Conservation (phyloP, 768 basidiomycete genomes). For the Mycena vulgaris region DNA sequence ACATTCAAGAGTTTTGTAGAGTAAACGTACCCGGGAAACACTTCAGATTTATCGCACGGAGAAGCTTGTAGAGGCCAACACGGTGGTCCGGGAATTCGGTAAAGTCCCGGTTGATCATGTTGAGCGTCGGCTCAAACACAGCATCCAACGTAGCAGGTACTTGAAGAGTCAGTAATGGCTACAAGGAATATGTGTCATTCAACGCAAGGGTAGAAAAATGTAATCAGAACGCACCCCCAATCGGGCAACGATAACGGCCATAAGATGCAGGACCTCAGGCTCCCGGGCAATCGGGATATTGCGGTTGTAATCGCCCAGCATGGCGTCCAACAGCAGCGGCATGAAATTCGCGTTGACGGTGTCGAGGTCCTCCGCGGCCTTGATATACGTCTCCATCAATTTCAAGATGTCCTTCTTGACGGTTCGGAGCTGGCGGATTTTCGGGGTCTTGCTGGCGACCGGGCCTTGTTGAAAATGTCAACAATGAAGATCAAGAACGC, state of each 20-base stretch:
- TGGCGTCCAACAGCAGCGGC: conserved; percentile 96
- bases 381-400: conserved; percentile 97
- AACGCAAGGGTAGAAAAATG: conserved; percentile 22
- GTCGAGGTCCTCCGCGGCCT: conserved; percentile 96
- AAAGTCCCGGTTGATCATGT: conserved; percentile 99
- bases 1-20: not conserved
- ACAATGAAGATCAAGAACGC: not conserved
- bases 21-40: conserved; percentile 90
- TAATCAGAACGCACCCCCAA: conserved; percentile 78
- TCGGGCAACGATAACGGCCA: conserved; percentile 92
- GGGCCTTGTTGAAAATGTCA: conserved; percentile 64
- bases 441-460: conserved; percentile 96
- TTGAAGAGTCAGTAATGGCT: conserved; percentile 94
- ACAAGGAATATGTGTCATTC: conserved; percentile 15
- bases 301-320: conserved; percentile 94
- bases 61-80: conserved; percentile 95
- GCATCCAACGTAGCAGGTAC: conserved; percentile 96
- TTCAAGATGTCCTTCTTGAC: conserved; percentile 99
- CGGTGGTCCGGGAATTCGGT: conserved; percentile 98
- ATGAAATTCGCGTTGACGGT: conserved; percentile 93
- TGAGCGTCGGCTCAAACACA: conserved; percentile 96
- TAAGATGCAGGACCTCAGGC: conserved; percentile 96
- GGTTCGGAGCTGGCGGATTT: conserved; percentile 92
- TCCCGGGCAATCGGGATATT: conserved; percentile 95
- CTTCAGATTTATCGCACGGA: conserved; percentile 91